Percentiles rank a stretch among this genome's conserved stretches.
Evolutionary conservation across 106 monocot species (phyloP).

Genomic region (Apostasia ramifera): DNA sequence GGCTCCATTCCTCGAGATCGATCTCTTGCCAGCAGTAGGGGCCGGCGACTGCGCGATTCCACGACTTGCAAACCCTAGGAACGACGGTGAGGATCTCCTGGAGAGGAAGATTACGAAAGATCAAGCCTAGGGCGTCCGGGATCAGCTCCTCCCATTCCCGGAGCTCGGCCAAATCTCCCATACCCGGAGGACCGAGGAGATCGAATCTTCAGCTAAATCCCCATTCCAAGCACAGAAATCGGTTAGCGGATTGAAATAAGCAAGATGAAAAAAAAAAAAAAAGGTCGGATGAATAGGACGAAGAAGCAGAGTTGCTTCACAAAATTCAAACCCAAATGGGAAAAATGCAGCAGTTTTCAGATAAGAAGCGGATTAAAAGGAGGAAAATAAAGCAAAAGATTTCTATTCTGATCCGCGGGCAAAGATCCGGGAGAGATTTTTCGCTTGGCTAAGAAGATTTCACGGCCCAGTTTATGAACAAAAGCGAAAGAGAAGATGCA

Average conservation of each 20-base stretch:
- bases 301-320: too few relatives aligned
- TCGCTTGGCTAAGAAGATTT: too few relatives aligned
- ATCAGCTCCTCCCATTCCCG: conserved; percentile 71
- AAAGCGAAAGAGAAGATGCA: too few relatives aligned
- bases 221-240: background rate
- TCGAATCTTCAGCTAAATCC: too few relatives aligned
- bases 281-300: too few relatives aligned
- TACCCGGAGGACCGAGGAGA: background rate
- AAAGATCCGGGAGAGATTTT: background rate
- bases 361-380: background rate
- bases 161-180: conserved; percentile 27
- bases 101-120: conserved; percentile 63
- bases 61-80: conserved; percentile 73
- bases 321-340: background rate
- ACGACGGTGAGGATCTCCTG: conserved; percentile 63
- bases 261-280: too few relatives aligned
- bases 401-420: background rate
- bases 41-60: conserved; percentile 54
- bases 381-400: background rate
- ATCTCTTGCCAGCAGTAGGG: conserved; percentile 92
- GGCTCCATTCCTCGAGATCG: conserved; percentile 74
- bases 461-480: too few relatives aligned
- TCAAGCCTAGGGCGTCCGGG: conserved; percentile 75
- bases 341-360: background rate
- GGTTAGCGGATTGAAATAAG: background rate